Base-by-base conservation (phyloP, 2,329 filamentous ascomycete species). In the Colletotrichum navitas region DNA sequence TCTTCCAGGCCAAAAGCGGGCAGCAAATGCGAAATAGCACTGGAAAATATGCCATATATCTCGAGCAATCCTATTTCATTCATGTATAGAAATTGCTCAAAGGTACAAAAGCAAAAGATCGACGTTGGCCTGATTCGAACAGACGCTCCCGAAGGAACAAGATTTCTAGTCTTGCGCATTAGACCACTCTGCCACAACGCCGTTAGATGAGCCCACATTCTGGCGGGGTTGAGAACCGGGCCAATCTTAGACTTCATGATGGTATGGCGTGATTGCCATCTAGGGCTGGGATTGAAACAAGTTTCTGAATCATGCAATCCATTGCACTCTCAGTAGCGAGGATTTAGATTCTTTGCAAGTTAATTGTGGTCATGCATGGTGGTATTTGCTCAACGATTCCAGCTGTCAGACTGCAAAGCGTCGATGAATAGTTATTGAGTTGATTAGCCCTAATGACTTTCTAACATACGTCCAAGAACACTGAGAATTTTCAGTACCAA, bases 131-230 rank as follows among this genome's bases (percentile, higher is more conserved):
- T 70, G 67, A 70, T 70, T 70, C 67, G 67, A 70, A 70, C 67
- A 70, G 67, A 70, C 67, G 66, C 61, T 69, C 66, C 66, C 67
- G 67, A 70, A 70, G 67, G 67, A 70, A 70, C 67, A 70, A 70
- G 67, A 70, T 70, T 70, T 70, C 67, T 70, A 70, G 67, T 70
- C 67, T 70, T 70, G 67, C 67, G 67, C 67, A 70, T 70, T 70
- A 70, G 67, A 70, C 67, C 67, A 70, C 67, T 70, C 67, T 70
- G 67, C 67, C 67, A 70, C 67, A 70, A 70, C 67, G 67, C 67
- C 67, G 47, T 55, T 18, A n/a, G 21, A 7, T 16, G 21, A 55
- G 54, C 32, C 63, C 67, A 47, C 67, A 41, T 55, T 41, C n/a
- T 18, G 24, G 39, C 47, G 67, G 62, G 55, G 55, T 26, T 55